Base-by-base conservation (phyloP, 108 stramenopile species). In the Cyclotella kingstonii region DNA sequence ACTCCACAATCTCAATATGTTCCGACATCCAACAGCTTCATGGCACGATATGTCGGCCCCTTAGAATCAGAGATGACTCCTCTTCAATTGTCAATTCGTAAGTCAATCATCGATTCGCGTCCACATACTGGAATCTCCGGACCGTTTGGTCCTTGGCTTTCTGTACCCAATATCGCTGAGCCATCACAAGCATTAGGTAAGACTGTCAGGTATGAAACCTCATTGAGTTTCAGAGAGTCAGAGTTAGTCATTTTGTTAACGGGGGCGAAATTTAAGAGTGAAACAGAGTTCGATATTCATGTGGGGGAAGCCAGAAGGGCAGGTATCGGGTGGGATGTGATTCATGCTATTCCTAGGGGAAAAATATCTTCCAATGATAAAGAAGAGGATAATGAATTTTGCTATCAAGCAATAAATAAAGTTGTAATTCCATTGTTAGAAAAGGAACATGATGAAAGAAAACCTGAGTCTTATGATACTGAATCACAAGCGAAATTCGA, bases 131-230 rank as follows among this genome's bases (percentile, higher is more conserved):
- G 91, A 1, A 60, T 92, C 26, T 77, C 75, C 18, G 91, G 91
- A 11, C 91, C 91, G 0, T 92, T 92, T 58, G 87, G 87, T n/a
- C 89, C 89, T 17, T 90, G 89, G 91, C 56, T 92, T 33, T 78
- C 85, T 9, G 63, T 83, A 14, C 87, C 91, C 3, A 30, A 39
- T 4, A 92, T 89, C 55, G 87, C 85, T 12, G 35, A 66, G 30
- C 86, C 87, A 8, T 77, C 85, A 0, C 85, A 86, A 54, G 23
- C 59, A 35, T 54, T 92, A 34, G 91, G 91, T 25, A 60, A 51
- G 22, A 81, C 67, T 4, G 82, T 79, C 59, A 77, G 91, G 5
- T 89, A 92, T 46, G 86, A 66, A 15, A 87, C 87, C 9, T 65
- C 70, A 10, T 51, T 92, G 31, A 66, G 66, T 21, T 60, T 69